Percentiles rank a stretch among this genome's conserved stretches.
phyloP scores from a whole-genome alignment of 306 rosid species.

The Astragalus membranaceus region DNA sequence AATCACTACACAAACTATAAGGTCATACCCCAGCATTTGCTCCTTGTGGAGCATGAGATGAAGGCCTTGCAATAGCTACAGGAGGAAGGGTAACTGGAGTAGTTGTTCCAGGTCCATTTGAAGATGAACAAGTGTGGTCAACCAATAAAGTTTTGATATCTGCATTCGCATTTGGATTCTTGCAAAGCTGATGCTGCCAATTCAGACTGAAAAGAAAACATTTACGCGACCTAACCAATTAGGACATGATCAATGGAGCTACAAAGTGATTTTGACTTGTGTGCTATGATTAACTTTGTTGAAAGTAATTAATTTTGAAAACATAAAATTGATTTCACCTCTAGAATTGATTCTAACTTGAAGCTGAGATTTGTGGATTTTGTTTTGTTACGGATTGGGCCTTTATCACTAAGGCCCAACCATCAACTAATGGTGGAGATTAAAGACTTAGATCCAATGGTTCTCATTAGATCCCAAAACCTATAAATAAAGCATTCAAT shows the following conservation, averaged over 20 bases:
- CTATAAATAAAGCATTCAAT: too few species aligned
- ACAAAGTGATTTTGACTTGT: background rate
- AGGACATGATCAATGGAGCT: background rate
- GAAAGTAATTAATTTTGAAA: too few species aligned
- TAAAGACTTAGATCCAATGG: too few species aligned
- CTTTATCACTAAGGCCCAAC: too few species aligned
- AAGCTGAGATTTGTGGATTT: too few species aligned
- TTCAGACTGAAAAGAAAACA: slow-evolving; percentile 50
- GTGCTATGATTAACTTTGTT: too few species aligned
- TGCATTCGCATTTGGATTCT: slow-evolving; percentile 47
- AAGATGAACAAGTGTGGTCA: slow-evolving; percentile 59
- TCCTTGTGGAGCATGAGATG: slow-evolving; percentile 44
- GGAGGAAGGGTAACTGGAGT: slow-evolving; percentile 44
- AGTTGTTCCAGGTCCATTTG: slow-evolving; percentile 40
- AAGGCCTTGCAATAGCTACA: slow-evolving; percentile 43
- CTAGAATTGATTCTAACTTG: too few species aligned
- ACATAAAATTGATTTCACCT: too few species aligned
- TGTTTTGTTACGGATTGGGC: too few species aligned
- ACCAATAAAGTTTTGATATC: slow-evolving; percentile 53
- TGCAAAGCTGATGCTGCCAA: slow-evolving; percentile 83
- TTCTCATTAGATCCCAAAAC: too few species aligned
- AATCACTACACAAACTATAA: slow-evolving; percentile 18
- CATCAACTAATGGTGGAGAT: too few species aligned
- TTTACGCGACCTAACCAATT: background rate
- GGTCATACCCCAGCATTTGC: slow-evolving; percentile 31